phyloP scores from a whole-genome alignment of 352 stramenopile genomes.

The Aphanomyces invadans region DNA sequence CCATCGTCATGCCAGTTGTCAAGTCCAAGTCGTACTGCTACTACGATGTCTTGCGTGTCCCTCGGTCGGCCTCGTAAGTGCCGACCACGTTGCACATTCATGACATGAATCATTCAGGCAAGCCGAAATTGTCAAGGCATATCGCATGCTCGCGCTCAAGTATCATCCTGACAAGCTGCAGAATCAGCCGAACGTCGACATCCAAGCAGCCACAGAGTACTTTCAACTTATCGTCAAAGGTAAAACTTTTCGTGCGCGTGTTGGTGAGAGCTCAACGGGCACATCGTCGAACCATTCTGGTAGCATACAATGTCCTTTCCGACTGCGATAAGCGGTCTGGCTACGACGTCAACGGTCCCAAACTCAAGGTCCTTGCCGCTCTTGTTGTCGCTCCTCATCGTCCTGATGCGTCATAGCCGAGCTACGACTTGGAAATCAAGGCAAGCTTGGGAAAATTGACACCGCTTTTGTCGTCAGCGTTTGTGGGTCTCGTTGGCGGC shows the following conservation, averaged over 20 bases:
- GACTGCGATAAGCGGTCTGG: conserved; percentile 5
- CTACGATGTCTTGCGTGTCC: conserved; percentile 21
- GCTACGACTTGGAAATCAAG: conserved; percentile 23
- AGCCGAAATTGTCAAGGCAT: conserved; percentile 23
- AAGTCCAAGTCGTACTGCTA: conserved; percentile 14
- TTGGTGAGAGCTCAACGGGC: neutral
- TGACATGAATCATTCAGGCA: neutral
- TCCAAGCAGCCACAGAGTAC: conserved; percentile 13
- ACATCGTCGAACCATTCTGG: neutral
- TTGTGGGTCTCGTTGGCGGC: conserved; percentile 5
- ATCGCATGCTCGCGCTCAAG: conserved; percentile 21
- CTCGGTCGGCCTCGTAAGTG: conserved; percentile 15
- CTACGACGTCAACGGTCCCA: conserved; percentile 22
- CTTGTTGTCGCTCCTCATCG: no score
- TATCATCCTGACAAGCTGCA: conserved; percentile 24
- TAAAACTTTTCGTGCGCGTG: neutral
- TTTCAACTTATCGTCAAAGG: conserved; percentile 25
- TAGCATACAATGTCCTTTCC: conserved; percentile 24
- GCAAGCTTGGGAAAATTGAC: conserved; percentile 13
- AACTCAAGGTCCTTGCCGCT: conserved; percentile 24
- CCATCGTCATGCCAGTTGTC: neutral
- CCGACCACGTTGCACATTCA: neutral
- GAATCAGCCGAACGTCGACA: conserved; percentile 12
- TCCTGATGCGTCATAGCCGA: no score
- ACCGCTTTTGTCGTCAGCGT: neutral